Base-by-base conservation (phyloP, 2,329 filamentous ascomycete species). In the Ceratocystis diversiconidia region DNA sequence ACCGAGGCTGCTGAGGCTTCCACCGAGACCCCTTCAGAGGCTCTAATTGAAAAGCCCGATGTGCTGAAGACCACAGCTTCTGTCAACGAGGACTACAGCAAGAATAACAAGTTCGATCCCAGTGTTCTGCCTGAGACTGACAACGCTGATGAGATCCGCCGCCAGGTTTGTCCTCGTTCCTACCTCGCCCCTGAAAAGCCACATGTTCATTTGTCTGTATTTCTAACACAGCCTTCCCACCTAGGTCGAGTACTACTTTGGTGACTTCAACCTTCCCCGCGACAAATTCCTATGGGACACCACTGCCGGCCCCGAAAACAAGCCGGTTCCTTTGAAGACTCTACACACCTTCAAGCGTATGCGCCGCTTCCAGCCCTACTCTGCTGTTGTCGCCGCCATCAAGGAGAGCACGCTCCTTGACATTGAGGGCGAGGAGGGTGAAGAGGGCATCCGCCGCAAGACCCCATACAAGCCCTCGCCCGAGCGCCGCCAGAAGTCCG, bases 221-320 rank as follows among this genome's bases (percentile, higher is more conserved):
- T 4, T 36, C 55, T 59, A 59, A 59, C 55, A 36, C 8, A 6
- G 32, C 22, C 28, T 10, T 62, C 59, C 30, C 32, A 7, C 63
- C 36, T 70, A 95, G 88, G 89, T 96, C 71, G 91, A 96, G 74
- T 96, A 96, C 76, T 96, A 96, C 81, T 95, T 96, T 77, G 89
- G 89, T 72, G 89, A 95, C 75, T 89, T 87, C 72, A 96, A 96
- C 77, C 84, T 99, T 46, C 87, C 88, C 63, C 85, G 85, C 72
- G 95, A 99, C 77, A 88, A 90, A 74, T 95, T 90, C 78, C 82
- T 99, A 70, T 89, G 91, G 79, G 80, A 85, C 69, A 80, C 86
- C 72, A 88, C 90, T 65, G 87, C 86, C 48, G 92, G 92, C 66
- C 79, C 83, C 69, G 82, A 87, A 72, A 96, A 96, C 80, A 87